Percentiles rank a stretch among this genome's conserved stretches.
Conservation (phyloP, 208 protist genomes). For the Acanthamoeba castellanii region DNA sequence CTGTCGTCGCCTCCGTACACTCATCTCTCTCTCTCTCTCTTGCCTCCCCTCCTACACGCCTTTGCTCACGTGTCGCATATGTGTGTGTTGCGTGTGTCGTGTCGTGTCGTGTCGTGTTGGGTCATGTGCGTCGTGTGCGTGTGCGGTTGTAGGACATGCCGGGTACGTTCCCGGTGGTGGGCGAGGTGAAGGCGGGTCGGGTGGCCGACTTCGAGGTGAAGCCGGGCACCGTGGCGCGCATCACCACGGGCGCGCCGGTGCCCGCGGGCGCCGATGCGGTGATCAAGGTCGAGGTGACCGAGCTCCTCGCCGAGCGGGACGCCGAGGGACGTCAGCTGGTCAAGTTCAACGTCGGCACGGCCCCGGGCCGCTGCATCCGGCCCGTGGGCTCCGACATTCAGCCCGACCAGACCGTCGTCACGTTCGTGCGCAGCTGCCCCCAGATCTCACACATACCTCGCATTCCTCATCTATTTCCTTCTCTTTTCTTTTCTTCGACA, state of each 20-base stretch:
- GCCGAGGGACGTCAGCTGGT: conserved; percentile 39
- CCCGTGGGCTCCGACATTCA: conserved; percentile 81
- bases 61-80: background rate
- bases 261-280: conserved; percentile 83
- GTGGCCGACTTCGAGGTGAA: background rate
- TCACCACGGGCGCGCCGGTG: conserved; percentile 84
- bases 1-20: conserved; percentile 58
- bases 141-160: conserved; percentile 13
- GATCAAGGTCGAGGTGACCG: conserved; percentile 81
- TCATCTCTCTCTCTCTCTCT: background rate
- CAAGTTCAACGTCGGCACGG: conserved; percentile 7
- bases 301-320: conserved; percentile 15
- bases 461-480: background rate
- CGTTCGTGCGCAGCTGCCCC: background rate
- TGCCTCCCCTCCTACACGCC: too few relatives aligned
- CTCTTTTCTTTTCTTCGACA: background rate
- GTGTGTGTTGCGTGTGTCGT: background rate
- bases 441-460: background rate
- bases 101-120: background rate
- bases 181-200: conserved; percentile 75
- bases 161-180: conserved; percentile 74
- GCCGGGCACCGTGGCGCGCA: conserved; percentile 62
- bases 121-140: background rate
- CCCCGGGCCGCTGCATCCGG: conserved; percentile 75
- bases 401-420: conserved; percentile 1